These are phyloP conservation scores for Micractinium sp. DNA, from an alignment of 139 green algal genomes.

Conservation along the genomic window DNA sequence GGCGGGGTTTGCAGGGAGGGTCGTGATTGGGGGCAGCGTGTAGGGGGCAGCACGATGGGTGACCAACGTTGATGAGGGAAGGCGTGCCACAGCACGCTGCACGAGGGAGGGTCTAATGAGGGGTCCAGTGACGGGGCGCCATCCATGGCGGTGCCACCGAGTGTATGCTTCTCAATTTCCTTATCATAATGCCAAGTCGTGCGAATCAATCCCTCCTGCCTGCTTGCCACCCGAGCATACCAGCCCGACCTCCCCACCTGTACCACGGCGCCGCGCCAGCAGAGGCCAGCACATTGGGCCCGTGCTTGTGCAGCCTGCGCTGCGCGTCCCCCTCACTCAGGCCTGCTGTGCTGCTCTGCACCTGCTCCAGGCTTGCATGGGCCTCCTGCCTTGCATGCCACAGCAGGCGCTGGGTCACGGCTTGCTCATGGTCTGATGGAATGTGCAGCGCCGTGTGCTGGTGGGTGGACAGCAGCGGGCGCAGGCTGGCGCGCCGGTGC, in stretches of 20 bases:
- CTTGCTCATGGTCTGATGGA: not conserved
- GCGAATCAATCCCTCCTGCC: not conserved
- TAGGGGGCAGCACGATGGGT: not conserved
- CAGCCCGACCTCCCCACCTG: not conserved
- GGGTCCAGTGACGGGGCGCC: no score
- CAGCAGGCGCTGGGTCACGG: constrained; percentile 6
- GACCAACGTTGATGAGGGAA: no score
- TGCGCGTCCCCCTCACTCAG: constrained; percentile 1
- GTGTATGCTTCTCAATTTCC: no score
- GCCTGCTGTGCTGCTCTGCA: constrained; percentile 5
- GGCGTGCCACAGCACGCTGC: not conserved
- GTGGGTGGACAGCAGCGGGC: not conserved
- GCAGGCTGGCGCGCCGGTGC: not conserved
- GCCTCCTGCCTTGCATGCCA: not conserved
- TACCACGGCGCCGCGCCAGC: not conserved
- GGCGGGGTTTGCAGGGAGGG: not conserved
- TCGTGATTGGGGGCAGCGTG: not conserved
- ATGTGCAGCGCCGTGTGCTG: not conserved
- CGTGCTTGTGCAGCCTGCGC: not conserved
- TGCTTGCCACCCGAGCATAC: not conserved
- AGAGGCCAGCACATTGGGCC: constrained; percentile 8
- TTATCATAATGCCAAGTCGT: no score
- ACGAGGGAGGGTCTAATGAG: no score
- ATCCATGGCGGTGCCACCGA: no score
- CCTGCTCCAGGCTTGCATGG: not conserved